A percentile compares a stretch with the other conserved stretches of the same genome.
These are phyloP conservation scores for Clonostachys byssicola DNA, from an alignment of 2,329 filamentous ascomycete species.

Conservation along the genomic window DNA sequence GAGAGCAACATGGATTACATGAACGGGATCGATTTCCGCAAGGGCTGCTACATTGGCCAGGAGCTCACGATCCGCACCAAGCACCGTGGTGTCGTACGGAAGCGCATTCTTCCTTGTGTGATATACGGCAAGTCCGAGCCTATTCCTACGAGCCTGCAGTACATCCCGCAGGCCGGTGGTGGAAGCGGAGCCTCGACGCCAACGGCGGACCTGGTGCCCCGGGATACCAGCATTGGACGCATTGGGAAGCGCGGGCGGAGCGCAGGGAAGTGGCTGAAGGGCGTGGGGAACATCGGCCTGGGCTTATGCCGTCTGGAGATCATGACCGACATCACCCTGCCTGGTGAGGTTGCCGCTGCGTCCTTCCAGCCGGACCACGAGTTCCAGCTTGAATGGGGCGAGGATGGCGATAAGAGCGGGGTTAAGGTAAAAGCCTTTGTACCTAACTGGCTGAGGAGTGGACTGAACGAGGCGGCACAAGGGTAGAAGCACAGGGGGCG, in stretches of 20 bases:
- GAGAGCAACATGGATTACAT: constrained; percentile 88
- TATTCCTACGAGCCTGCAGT: constrained; percentile 36
- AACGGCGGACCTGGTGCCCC: constrained; percentile 30
- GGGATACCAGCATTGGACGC: constrained; percentile 44
- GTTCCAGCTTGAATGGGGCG: constrained; percentile 53
- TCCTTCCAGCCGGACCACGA: constrained; percentile 58
- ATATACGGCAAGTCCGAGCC: constrained; percentile 53
- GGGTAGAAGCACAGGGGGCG: background rate
- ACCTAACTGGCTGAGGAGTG: constrained; percentile 64
- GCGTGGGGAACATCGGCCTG: constrained; percentile 81
- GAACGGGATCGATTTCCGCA: constrained; percentile 84
- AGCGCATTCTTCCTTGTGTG: constrained; percentile 78
- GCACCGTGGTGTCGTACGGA: constrained; percentile 89
- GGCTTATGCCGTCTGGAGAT: constrained; percentile 83
- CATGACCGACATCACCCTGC: constrained; percentile 78
- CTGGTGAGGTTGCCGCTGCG: constrained; percentile 61
- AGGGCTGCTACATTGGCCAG: constrained; percentile 96
- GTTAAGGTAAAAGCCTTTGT: constrained; percentile 75
- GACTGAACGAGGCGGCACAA: constrained; percentile 22
- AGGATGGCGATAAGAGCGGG: constrained; percentile 17
- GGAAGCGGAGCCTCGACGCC: constrained; percentile 18
- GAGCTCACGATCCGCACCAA: constrained; percentile 94
- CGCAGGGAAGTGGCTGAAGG: constrained; percentile 75
- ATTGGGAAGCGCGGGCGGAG: constrained; percentile 59
- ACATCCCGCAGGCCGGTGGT: constrained; percentile 28